phyloP scores from a whole-genome alignment of 169 alveolate species.

The Blepharisma undulans region DNA sequence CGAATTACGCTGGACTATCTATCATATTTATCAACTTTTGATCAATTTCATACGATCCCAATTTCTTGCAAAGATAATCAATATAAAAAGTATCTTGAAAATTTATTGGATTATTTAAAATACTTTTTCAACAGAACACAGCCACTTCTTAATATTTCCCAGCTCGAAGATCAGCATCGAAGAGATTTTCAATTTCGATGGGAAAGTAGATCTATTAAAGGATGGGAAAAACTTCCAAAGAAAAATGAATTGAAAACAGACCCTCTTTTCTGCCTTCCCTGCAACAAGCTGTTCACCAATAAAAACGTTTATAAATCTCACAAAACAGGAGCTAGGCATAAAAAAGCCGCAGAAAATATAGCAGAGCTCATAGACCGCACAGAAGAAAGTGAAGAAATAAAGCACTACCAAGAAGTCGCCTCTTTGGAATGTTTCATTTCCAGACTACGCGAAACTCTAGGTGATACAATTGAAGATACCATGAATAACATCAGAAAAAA shows the following conservation, averaged over 20 bases:
- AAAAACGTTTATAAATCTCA: constrained; percentile 85
- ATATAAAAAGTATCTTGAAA: constrained; percentile 73
- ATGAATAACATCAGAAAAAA: constrained; percentile 86
- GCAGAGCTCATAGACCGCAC: constrained; percentile 60
- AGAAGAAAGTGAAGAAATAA: constrained; percentile 63
- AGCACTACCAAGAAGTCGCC: constrained; percentile 80
- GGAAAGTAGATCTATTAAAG: constrained; percentile 72
- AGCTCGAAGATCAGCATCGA: constrained; percentile 65
- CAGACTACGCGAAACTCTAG: constrained; percentile 81
- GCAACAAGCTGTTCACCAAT: constrained; percentile 83
- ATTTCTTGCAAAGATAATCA: constrained; percentile 61
- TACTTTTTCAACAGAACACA: constrained; percentile 72
- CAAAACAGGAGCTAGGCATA: constrained; percentile 88
- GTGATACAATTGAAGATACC: constrained; percentile 86
- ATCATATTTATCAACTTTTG: constrained; percentile 77
- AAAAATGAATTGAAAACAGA: constrained; percentile 72
- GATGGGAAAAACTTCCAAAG: constrained; percentile 77
- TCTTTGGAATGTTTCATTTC: constrained; percentile 82
- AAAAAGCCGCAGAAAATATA: constrained; percentile 63
- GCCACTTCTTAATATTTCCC: constrained; percentile 70
- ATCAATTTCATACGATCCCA: constrained; percentile 77
- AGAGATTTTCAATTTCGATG: constrained; percentile 76
- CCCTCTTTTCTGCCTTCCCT: constrained; percentile 72
- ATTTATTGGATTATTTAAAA: constrained; percentile 66
- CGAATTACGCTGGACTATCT: constrained; percentile 74